Percentiles rank a stretch among this genome's conserved stretches.
Evolutionary conservation across 352 stramenopile species (phyloP).

Genomic region (Aphanomyces euteiches): DNA sequence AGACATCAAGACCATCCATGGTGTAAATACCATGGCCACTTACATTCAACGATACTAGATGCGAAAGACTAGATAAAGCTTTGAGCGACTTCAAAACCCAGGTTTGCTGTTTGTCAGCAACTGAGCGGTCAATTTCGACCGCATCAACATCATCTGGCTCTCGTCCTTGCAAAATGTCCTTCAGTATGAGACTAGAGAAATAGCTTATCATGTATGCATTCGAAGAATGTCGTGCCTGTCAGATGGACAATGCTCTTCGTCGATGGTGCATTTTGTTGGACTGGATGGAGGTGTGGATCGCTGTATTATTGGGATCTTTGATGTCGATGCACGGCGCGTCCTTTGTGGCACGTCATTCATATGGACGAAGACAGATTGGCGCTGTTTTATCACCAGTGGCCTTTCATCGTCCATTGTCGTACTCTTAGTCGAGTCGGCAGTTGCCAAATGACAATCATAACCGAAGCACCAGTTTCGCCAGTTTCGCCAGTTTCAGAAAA

Average conservation of each 20-base stretch:
- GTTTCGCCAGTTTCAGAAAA: too few species aligned
- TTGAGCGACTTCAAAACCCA: slow-evolving; percentile 21
- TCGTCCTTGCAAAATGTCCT: neutral
- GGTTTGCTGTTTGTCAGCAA: neutral
- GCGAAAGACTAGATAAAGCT: slow-evolving; percentile 42
- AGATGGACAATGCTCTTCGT: neutral
- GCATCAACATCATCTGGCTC: neutral
- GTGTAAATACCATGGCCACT: slow-evolving; percentile 58
- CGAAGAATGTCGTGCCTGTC: neutral
- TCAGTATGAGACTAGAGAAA: neutral
- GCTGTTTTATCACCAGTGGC: neutral
- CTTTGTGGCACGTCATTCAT: slow-evolving; percentile 3
- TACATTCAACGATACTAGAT: slow-evolving; percentile 54
- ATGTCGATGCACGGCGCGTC: neutral
- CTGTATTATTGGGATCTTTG: neutral
- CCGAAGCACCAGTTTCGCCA: too few species aligned
- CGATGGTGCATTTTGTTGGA: neutral
- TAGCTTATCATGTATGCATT: neutral
- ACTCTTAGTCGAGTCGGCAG: too few species aligned
- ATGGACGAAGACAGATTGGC: neutral
- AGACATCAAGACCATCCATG: slow-evolving; percentile 53
- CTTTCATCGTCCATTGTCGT: too few species aligned
- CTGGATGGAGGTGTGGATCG: neutral
- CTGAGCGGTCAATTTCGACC: slow-evolving; percentile 3
- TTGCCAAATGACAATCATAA: too few species aligned